A percentile compares a stretch with the other conserved stretches of the same genome.
Evolutionary conservation across 768 basidiomycete species (phyloP).

Genomic region (Gymnopilus dilepis): DNA sequence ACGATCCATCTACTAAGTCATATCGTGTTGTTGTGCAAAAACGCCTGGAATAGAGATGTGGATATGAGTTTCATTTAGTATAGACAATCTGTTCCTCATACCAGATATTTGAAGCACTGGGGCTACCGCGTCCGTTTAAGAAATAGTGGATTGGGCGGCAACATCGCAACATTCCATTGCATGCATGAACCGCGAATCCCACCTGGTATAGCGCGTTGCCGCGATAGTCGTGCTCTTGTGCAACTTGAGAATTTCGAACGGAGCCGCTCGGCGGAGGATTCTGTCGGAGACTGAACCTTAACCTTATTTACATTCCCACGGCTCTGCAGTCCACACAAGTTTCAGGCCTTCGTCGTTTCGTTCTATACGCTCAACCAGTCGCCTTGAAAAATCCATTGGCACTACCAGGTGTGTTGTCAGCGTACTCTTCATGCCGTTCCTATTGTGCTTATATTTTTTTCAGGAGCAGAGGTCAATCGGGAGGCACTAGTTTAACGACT

Average conservation of each 20-base stretch:
- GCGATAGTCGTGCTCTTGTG: too few species aligned
- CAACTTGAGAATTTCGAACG: neutral
- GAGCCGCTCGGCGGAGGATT: conserved; percentile 28
- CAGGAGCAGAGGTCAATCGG: conserved; percentile 85
- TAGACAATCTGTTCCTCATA: conserved; percentile 6
- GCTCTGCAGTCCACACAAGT: conserved; percentile 40
- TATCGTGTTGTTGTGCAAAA: too few species aligned
- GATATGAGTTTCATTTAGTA: too few species aligned
- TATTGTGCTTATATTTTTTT: neutral
- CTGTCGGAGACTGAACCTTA: conserved; percentile 28
- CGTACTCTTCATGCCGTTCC: neutral
- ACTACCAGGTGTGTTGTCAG: conserved; percentile 63
- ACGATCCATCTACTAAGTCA: too few species aligned
- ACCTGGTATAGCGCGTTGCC: too few species aligned
- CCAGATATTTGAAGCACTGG: conserved; percentile 28
- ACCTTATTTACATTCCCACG: conserved; percentile 43
- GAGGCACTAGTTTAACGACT: conserved; percentile 65
- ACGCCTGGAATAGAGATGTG: too few species aligned
- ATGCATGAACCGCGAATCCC: too few species aligned
- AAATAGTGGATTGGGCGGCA: conserved; percentile 56
- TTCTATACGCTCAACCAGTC: conserved; percentile 41
- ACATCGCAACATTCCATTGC: conserved; percentile 88
- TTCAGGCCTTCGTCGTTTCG: conserved; percentile 21
- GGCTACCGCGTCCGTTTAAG: conserved; percentile 40
- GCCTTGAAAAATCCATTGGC: conserved; percentile 98